These are phyloP conservation scores for Iris macrosiphon DNA, from an alignment of 106 monocot species.

Conservation along the genomic window DNA sequence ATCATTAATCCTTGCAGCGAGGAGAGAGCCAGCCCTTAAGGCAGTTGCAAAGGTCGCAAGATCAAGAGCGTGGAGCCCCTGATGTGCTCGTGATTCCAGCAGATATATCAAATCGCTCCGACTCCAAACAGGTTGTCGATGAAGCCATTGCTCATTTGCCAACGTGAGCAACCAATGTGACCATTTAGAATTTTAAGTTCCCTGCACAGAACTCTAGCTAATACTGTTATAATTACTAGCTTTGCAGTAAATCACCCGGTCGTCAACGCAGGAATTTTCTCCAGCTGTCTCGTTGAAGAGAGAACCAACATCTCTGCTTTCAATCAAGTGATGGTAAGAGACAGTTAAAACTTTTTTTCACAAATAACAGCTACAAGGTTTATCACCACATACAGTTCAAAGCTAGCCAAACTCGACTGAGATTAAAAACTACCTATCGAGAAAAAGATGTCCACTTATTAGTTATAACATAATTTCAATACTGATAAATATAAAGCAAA, in stretches of 20 bases:
- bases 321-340: constrained; percentile 42
- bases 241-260: constrained; percentile 57
- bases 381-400: no score
- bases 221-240: neutral
- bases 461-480: neutral
- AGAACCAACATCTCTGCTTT: constrained; percentile 62
- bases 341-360: neutral
- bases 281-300: constrained; percentile 56
- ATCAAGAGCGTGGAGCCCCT: constrained; percentile 27
- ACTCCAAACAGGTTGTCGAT: constrained; percentile 35
- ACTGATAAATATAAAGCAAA: neutral
- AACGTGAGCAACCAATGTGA: constrained; percentile 18
- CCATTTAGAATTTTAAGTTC: neutral
- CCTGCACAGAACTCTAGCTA: neutral
- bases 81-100: constrained; percentile 42
- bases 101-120: constrained; percentile 31
- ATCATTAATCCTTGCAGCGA: constrained; percentile 55
- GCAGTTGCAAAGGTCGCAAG: constrained; percentile 40
- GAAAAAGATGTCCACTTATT: no score
- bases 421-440: no score
- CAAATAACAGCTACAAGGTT: no score
- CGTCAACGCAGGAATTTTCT: constrained; percentile 49
- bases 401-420: no score
- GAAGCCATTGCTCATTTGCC: constrained; percentile 41
- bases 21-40: constrained; percentile 36